Evolutionary conservation across 305 asterid species (phyloP).

Genomic region (Fraxinus angustifolia): DNA sequence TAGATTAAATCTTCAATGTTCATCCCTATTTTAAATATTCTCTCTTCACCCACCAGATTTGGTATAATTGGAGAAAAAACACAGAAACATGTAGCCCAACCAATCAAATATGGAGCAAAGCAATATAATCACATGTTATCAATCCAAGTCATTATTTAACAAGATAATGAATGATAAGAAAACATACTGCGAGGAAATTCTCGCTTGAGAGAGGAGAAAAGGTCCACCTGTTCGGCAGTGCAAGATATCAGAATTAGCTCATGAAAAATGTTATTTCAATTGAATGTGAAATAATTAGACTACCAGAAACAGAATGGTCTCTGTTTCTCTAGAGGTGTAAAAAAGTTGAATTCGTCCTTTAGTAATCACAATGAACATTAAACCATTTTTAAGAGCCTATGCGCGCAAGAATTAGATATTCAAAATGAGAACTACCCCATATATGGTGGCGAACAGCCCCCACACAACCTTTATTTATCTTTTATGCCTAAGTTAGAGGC

Average conservation of each 20-base stretch:
- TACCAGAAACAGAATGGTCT: not conserved
- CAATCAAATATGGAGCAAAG: not conserved
- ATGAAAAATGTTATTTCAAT: not conserved
- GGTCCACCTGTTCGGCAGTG: constrained; percentile 66
- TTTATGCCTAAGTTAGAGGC: not conserved
- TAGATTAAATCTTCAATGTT: not conserved
- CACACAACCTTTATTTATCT: not conserved
- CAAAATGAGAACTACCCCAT: not conserved
- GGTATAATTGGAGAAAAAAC: not conserved
- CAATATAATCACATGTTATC: not conserved
- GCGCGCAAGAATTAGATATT: not conserved
- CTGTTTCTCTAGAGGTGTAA: not conserved
- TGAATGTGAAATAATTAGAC: not conserved
- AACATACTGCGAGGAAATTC: constrained; percentile 66
- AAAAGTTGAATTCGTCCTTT: not conserved
- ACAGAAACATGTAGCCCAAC: not conserved
- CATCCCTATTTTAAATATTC: not conserved
- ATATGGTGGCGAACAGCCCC: not conserved
- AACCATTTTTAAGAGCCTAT: not conserved
- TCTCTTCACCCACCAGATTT: not conserved
- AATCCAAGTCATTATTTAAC: not conserved
- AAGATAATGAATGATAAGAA: not conserved
- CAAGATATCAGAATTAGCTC: constrained; percentile 13
- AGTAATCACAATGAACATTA: not conserved
- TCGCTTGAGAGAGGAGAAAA: constrained; percentile 78